Percentiles rank a stretch among this genome's conserved stretches.
These are phyloP conservation scores for Candida maltosa DNA, from an alignment of 805 yeast genomes.

Conservation along the genomic window DNA sequence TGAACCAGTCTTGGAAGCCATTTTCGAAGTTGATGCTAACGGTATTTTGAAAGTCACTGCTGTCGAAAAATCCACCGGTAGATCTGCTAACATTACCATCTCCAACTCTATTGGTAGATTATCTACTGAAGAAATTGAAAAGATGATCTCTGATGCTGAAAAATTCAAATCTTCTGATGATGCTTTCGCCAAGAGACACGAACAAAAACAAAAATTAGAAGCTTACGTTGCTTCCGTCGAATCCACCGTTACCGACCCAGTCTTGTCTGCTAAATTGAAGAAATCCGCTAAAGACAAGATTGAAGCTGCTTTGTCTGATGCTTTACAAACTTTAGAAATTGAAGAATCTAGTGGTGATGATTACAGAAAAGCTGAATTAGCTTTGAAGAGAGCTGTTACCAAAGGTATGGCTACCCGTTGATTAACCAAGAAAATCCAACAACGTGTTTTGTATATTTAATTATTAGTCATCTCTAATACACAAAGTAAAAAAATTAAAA, in stretches of 20 bases:
- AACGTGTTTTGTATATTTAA: slow-evolving; percentile 2
- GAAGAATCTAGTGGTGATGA: slow-evolving; percentile 97
- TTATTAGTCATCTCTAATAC: too few relatives aligned
- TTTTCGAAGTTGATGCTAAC: slow-evolving; percentile 49
- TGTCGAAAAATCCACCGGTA: slow-evolving; percentile 47
- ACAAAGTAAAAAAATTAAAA: slow-evolving; percentile 1
- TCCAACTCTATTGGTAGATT: slow-evolving; percentile 50
- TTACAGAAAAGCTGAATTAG: slow-evolving; percentile 98
- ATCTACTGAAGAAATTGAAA: slow-evolving; percentile 47
- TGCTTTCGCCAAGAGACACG: slow-evolving; percentile 99
- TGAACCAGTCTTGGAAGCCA: slow-evolving; percentile 49
- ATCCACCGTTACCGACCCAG: slow-evolving; percentile 96
- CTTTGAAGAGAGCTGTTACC: slow-evolving; percentile 98
- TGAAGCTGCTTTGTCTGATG: slow-evolving; percentile 96
- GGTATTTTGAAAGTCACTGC: slow-evolving; percentile 52
- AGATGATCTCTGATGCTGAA: slow-evolving; percentile 48
- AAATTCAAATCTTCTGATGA: slow-evolving; percentile 94
- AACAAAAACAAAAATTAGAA: slow-evolving; percentile 98
- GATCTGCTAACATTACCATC: slow-evolving; percentile 49
- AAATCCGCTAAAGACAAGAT: slow-evolving; percentile 95
- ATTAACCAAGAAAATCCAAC: slow-evolving; percentile 20
- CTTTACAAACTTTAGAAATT: slow-evolving; percentile 94
- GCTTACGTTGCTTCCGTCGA: slow-evolving; percentile 96
- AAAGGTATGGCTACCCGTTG: slow-evolving; percentile 98
- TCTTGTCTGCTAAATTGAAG: slow-evolving; percentile 95